Conservation (phyloP, 2,329 filamentous ascomycete genomes). For the Bipolaris sorokiniana region DNA sequence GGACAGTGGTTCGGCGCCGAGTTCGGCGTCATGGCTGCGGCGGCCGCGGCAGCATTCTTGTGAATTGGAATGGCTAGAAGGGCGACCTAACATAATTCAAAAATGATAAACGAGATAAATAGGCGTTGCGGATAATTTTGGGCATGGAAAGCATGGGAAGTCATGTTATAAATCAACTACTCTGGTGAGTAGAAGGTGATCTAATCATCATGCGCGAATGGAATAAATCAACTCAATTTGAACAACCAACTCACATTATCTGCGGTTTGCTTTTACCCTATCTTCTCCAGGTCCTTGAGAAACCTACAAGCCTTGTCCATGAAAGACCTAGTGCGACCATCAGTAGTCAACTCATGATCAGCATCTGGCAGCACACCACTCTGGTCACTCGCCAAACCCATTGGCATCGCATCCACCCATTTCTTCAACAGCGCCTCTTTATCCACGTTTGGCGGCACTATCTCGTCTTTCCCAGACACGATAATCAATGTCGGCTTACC, state of each 20-base stretch:
- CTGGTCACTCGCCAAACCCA: background rate
- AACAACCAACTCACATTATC: background rate
- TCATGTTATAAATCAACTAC: background rate
- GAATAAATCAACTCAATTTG: background rate
- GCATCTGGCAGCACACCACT: background rate
- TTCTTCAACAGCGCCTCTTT: constrained; percentile 13
- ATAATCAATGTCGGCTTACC: constrained; percentile 17
- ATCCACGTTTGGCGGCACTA: constrained; percentile 20
- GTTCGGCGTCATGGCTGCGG: constrained; percentile 39
- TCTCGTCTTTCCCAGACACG: constrained; percentile 23
- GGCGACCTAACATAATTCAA: background rate
- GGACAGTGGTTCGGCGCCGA: constrained; percentile 26
- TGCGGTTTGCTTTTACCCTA: background rate
- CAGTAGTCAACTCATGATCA: constrained; percentile 4
- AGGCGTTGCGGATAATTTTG: background rate
- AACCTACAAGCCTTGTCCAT: background rate
- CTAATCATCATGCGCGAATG: background rate
- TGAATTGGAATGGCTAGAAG: constrained; percentile 8
- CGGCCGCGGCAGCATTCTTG: constrained; percentile 36
- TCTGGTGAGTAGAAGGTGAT: background rate
- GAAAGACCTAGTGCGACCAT: background rate
- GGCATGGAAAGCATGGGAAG: background rate
- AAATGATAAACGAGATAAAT: background rate
- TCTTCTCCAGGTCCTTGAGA: background rate
- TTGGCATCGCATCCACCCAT: background rate